Conservation (phyloP, 345 rosid genomes). For the Populus pruinosa region DNA sequence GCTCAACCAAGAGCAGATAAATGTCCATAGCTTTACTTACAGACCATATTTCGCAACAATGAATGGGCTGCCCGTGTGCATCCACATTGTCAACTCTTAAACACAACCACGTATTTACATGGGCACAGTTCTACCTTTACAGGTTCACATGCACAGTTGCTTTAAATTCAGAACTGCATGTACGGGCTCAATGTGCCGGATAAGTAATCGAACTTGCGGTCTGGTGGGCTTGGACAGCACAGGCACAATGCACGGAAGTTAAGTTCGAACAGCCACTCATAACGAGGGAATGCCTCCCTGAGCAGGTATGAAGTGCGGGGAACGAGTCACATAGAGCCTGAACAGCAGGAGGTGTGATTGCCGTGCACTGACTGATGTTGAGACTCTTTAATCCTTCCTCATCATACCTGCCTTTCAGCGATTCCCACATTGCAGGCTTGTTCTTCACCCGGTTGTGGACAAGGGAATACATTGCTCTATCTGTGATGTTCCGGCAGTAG, state of each 20-base stretch:
- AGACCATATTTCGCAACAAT: constrained; percentile 5
- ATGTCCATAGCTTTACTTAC: neutral
- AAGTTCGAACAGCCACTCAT: constrained; percentile 92
- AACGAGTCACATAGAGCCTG: constrained; percentile 90
- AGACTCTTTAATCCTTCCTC: constrained; percentile 84
- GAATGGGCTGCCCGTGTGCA: neutral
- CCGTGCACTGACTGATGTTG: constrained; percentile 98
- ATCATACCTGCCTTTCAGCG: constrained; percentile 44
- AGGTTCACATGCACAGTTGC: neutral
- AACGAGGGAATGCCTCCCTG: constrained; percentile 88
- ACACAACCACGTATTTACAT: constrained; percentile 13
- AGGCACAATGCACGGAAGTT: constrained; percentile 90
- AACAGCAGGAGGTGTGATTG: constrained; percentile 87
- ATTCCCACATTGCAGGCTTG: constrained; percentile 54
- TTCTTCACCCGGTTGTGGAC: constrained; percentile 68
- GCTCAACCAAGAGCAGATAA: neutral
- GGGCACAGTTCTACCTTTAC: neutral
- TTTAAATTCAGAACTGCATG: neutral
- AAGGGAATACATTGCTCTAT: constrained; percentile 78
- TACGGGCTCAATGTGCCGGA: constrained; percentile 48
- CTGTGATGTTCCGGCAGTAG: constrained; percentile 90
- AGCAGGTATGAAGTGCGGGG: constrained; percentile 96
- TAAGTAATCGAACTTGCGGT: constrained; percentile 33
- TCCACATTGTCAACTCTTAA: neutral
- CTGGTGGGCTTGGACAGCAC: constrained; percentile 74